Evolutionary conservation across 2,329 filamentous ascomycete genomes (phyloP), one percentile per base, ranked within the genome.

Genomic region (Colletotrichum sp.): DNA sequence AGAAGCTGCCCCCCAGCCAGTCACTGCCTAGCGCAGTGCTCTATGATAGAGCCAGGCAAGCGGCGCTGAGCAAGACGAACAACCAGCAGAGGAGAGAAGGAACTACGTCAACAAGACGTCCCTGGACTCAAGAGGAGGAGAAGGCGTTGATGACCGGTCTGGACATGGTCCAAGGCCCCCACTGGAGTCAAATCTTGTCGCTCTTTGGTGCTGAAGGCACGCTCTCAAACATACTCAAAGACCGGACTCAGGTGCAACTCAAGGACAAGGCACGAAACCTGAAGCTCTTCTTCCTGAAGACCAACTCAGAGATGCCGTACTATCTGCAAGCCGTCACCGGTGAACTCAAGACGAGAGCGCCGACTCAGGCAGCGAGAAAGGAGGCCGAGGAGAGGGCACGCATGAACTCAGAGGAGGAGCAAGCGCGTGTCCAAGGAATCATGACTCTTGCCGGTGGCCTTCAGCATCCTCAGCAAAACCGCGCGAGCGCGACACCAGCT

Each of bases 211-310:
- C 92, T 0, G 94, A 93, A 57, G 96, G 96, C 7, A 94, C 93
- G 0, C 91, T 96, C 28, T 96, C 93, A 63, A 94, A 96, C 79
- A 94, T 96, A 28, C 88, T 98, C 24, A 96, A 96, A 79, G 96
- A 98, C 82, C 91, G 95, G 39, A 98, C 96, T 60, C 95, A 98
- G 81, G 96, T 98, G 1, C 96, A 98, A 82, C 88, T 98, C 15
- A 98, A 98, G 83, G 95, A 98, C 82, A 98, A 98, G 84, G 95
- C 95, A 1, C 90, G 95, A 66, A 98, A 98, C 78, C 85, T 98
- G 65, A 98, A 98, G 83, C 86, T 98, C 0, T 98, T 97, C 86
- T 98, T 98, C 84, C 86, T 98, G 70, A 98, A 98, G 86, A 96
- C 94, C 21, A 95, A 95, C 68, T 96, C 95, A 7, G 96, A 98